phyloP scores from a whole-genome alignment of 768 basidiomycete genomes.

The Tephrocybe rancida region DNA sequence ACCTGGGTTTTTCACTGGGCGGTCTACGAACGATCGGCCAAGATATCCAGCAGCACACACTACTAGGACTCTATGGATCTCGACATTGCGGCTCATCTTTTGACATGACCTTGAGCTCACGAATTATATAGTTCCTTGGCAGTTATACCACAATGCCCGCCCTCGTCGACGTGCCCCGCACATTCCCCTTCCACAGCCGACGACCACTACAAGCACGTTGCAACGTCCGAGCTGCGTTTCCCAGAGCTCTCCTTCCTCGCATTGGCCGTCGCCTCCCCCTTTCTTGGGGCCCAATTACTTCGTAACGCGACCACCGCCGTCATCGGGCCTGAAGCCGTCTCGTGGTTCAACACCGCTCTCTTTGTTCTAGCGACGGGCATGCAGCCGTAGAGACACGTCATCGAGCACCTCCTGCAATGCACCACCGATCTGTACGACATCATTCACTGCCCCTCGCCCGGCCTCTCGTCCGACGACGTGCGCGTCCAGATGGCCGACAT shows the following conservation, averaged over 20 bases:
- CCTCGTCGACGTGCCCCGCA: slow-evolving; percentile 41
- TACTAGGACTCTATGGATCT: no score
- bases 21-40: no score
- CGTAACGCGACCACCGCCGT: slow-evolving; percentile 57
- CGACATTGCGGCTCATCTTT: no score
- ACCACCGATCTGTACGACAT: slow-evolving; percentile 65
- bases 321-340: slow-evolving; percentile 60
- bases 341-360: slow-evolving; percentile 80
- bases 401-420: slow-evolving; percentile 63
- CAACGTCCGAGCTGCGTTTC: slow-evolving; percentile 57
- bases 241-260: slow-evolving; percentile 67
- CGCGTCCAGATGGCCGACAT: slow-evolving; percentile 36
- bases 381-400: slow-evolving; percentile 76
- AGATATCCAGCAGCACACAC: no score
- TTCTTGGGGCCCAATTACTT: slow-evolving; percentile 68
- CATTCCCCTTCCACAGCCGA: slow-evolving; percentile 31
- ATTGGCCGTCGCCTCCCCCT: slow-evolving; percentile 64
- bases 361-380: slow-evolving; percentile 84
- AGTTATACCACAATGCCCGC: slow-evolving; percentile 59
- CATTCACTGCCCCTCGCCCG: slow-evolving; percentile 55
- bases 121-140: slow-evolving; percentile 61
- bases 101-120: not conserved
- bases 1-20: no score
- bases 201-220: slow-evolving; percentile 42
- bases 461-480: slow-evolving; percentile 27